Evolutionary conservation across 352 stramenopile species (phyloP), one percentile per base, ranked within the genome.

Genomic region (Phytopythium mirpurense): DNA sequence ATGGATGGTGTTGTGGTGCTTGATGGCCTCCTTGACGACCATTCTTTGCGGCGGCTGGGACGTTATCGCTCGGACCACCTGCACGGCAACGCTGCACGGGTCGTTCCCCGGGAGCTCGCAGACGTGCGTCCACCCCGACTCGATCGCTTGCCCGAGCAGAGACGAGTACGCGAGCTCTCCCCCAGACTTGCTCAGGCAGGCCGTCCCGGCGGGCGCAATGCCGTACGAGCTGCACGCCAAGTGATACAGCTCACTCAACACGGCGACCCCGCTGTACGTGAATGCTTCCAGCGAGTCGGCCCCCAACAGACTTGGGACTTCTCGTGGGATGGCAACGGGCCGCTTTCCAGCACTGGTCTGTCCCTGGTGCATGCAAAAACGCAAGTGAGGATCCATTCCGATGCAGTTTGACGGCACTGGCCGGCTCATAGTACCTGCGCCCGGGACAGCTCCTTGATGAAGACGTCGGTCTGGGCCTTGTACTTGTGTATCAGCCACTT

Each of bases 211-310:
- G 5, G 32, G 32, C 0, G 29, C 5, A 19, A 53, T 43, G 14
- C 23, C 12, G 23, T 9, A 27, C 18, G 27, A 24, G 10, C 12
- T 34, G 10, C 47, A 53, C 16, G 47, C 47, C 35, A 43, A 32
- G 29, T 19, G 47, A 19, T 53, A 53, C n/a, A 53, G 31, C 14
- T 53, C 47, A 6, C 32, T 21, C 16, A 53, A 5, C 32, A 53
- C 5, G 2, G 35, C 31, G 2, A 43, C 23, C 0, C 47, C 32
- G 47, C 34, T 41, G 35, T 32, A 15, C 18, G 23, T 32, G 35
- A 43, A 53, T 2, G 47, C 47, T 12, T 53, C 47, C 15, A 53
- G 7, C 2, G 47, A 19, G 15, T 53, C 31, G 9, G 19, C 32
- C 14, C 31, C 47, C 0, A 21, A 19, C 2, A 45, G 19, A 45